Percentiles rank a stretch among this genome's conserved stretches.
phyloP scores from a whole-genome alignment of 2,329 filamentous ascomycete species.

The Ophidiomyces ophidiicola region DNA sequence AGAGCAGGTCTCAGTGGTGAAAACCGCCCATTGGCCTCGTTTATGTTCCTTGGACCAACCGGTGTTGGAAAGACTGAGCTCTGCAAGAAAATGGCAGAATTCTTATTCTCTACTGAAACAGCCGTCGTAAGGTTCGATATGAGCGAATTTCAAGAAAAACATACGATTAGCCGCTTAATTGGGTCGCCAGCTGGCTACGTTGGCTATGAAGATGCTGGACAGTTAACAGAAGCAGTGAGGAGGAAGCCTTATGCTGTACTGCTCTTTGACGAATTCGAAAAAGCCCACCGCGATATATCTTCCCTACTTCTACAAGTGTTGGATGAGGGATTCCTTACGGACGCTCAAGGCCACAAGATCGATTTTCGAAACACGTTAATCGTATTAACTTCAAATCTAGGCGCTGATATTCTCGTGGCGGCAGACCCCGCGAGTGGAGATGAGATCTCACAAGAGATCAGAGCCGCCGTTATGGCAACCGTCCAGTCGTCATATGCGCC shows the following conservation, averaged over 20 bases:
- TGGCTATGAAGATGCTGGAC: conserved; percentile 91
- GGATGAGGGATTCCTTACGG: conserved; percentile 90
- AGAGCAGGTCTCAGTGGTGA: conserved; percentile 83
- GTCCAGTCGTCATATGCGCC: conserved; percentile 66
- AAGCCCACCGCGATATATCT: conserved; percentile 90
- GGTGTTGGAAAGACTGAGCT: conserved; percentile 96
- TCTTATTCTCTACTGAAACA: conserved; percentile 82
- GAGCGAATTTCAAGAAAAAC: conserved; percentile 95
- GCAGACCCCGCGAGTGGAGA: conserved; percentile 54
- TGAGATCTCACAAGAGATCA: conserved; percentile 60
- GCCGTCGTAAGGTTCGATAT: conserved; percentile 94
- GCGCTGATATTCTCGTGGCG: conserved; percentile 78
- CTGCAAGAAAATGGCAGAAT: conserved; percentile 87
- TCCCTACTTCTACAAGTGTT: conserved; percentile 84
- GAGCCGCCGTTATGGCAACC: conserved; percentile 75
- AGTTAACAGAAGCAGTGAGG: conserved; percentile 87
- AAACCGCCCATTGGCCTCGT: conserved; percentile 80
- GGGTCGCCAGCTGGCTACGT: conserved; percentile 90
- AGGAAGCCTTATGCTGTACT: conserved; percentile 92
- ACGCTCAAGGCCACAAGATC: conserved; percentile 89
- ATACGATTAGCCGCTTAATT: conserved; percentile 85
- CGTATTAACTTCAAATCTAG: conserved; percentile 88
- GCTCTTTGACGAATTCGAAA: conserved; percentile 95
- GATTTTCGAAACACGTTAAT: conserved; percentile 96
- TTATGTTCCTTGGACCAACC: conserved; percentile 95